Base-by-base conservation (phyloP, 768 basidiomycete species). In the Hygrophorus pudorinus region DNA sequence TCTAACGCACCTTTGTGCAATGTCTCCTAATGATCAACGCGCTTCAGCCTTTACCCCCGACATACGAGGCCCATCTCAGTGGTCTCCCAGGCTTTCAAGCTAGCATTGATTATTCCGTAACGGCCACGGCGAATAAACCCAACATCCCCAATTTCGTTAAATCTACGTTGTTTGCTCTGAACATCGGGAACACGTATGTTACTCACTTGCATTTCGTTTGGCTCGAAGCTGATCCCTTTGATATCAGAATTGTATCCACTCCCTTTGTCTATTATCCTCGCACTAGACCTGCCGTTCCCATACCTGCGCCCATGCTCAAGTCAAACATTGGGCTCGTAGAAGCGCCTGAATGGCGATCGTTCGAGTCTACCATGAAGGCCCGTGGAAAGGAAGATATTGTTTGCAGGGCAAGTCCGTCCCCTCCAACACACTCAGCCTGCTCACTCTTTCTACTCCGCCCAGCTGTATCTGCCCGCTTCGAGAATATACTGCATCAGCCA, bases 31-130 rank as follows among this genome's bases (percentile, higher is more conserved):
- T 16, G 11, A n/a, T 10, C n/a, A 24, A 8, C n/a, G 3, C 2
- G 16, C 9, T 9, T 10, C 16, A 86, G 84, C 67, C 76, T 35
- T 65, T 88, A 17, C 85, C 85, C 16, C 85, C 85, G 1, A 82
- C 76, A 10, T 80, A 77, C 48, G 67, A 76, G 45, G 76, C 80
- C 12, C 81, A 79, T 49, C 64, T 87, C 13, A 72, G 74, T 10
- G 84, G 84, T 2, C 58, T 86, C 5, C 85, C 85, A 8, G 85
- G 85, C 1, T 85, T 87, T 54, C 65, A 67, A 12, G 82, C 85
- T 11, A 71, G 59, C 5, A 75, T 84, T 42, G 73, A 74, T 47
- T 88, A 87, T 54, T 68, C 66, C 20, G 68, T 85, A 7, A 71
- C 65, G 42, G 78, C 70, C 1, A 61, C 67, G 18, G 68, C 77